Conservation (phyloP, 2,329 filamentous ascomycete species). For the Cordyceps fumosorosea region DNA sequence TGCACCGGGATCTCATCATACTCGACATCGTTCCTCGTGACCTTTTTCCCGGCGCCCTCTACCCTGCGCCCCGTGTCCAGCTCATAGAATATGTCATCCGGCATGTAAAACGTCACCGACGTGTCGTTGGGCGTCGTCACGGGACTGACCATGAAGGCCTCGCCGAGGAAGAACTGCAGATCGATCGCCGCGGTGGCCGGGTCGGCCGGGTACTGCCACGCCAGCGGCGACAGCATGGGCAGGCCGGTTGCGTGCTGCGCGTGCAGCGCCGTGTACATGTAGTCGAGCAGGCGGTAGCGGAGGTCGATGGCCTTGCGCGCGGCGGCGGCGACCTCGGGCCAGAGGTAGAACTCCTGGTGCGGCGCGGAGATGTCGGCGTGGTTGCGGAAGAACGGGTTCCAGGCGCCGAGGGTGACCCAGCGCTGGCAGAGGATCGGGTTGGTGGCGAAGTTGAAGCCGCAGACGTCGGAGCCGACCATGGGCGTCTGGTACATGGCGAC, state of each 20-base stretch:
- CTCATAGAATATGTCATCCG: conserved; percentile 40
- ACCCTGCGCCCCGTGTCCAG: conserved; percentile 33
- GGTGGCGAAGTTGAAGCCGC: conserved; percentile 60
- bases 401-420: conserved; percentile 58
- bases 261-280: conserved; percentile 64
- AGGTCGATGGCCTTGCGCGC: conserved; percentile 61
- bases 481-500: conserved; percentile 58
- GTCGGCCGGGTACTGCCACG: conserved; percentile 56
- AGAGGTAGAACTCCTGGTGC: conserved; percentile 60
- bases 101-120: conserved; percentile 37
- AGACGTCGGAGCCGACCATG: conserved; percentile 64
- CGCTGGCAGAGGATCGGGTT: conserved; percentile 57
- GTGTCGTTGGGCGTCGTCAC: conserved; percentile 35
- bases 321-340: conserved; percentile 52
- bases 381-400: conserved; percentile 62
- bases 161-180: conserved; percentile 40
- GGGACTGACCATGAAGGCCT: conserved; percentile 36
- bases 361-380: conserved; percentile 42
- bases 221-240: conserved; percentile 60
- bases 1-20: conserved; percentile 53
- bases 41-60: neutral
- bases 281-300: conserved; percentile 65
- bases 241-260: conserved; percentile 50
- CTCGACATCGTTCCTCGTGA: conserved; percentile 29
- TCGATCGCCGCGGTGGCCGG: conserved; percentile 34